Percentiles rank a stretch among this genome's conserved stretches.
phyloP scores from a whole-genome alignment of 345 rosid genomes.

The Citrus hindsii region DNA sequence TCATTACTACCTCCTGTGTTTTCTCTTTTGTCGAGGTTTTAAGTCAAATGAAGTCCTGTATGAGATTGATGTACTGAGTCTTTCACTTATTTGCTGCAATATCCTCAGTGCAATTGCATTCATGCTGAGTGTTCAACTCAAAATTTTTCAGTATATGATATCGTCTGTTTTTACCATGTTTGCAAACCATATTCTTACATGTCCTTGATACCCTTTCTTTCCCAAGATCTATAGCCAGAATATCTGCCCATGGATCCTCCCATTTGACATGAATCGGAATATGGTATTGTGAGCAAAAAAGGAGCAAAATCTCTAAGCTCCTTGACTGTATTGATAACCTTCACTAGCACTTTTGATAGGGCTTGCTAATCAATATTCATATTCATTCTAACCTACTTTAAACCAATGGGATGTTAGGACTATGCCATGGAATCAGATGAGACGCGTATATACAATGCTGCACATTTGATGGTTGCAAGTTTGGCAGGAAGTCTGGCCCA shows the following conservation, averaged over 20 bases:
- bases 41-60: background rate
- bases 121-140: background rate
- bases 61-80: background rate
- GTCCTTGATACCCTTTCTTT: background rate
- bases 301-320: background rate
- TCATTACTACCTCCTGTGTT: background rate
- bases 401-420: slow-evolving; percentile 44
- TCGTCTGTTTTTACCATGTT: background rate
- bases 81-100: background rate
- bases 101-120: background rate
- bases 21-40: background rate
- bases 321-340: background rate
- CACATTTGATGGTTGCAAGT: slow-evolving; percentile 99
- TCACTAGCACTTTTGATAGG: background rate
- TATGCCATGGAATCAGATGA: slow-evolving; percentile 91
- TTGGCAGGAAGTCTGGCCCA: slow-evolving; percentile 98
- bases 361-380: background rate
- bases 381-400: background rate
- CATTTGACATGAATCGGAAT: background rate
- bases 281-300: background rate
- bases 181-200: background rate
- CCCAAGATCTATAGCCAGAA: background rate
- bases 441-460: slow-evolving; percentile 85
- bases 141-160: background rate
- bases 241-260: background rate